Conservation (phyloP, 1,284 basidiomycete genomes). For the Volvariella volvacea region DNA sequence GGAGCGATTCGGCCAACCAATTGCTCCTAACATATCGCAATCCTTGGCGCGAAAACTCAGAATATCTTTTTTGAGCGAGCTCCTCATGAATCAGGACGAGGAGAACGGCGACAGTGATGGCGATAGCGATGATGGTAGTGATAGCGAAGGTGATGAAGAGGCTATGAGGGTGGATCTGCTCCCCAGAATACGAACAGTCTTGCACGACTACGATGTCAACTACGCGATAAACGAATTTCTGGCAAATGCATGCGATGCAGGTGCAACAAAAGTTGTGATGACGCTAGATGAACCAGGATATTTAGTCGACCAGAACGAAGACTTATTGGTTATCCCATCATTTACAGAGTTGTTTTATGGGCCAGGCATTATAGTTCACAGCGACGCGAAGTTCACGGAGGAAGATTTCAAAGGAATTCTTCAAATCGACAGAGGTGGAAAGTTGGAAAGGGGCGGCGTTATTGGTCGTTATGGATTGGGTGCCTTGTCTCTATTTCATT, state of each 20-base stretch:
- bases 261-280: slow-evolving; percentile 31
- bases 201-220: slow-evolving; percentile 31
- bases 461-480: slow-evolving; percentile 48
- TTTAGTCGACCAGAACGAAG: not conserved
- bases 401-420: slow-evolving; percentile 39
- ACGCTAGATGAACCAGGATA: slow-evolving; percentile 23
- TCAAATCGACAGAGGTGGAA: slow-evolving; percentile 36
- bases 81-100: not conserved
- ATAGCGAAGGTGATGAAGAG: slow-evolving; percentile 14
- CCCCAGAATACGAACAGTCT: slow-evolving; percentile 4
- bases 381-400: slow-evolving; percentile 31
- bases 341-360: slow-evolving; percentile 25
- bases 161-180: slow-evolving; percentile 23
- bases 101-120: slow-evolving; percentile 9
- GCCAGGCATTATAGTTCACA: slow-evolving; percentile 36
- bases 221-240: slow-evolving; percentile 40
- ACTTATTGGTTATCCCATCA: not conserved
- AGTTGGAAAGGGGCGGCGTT: slow-evolving; percentile 24
- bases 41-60: not conserved
- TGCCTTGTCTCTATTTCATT: slow-evolving; percentile 41
- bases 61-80: slow-evolving; percentile 1
- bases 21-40: not conserved
- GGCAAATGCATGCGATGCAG: slow-evolving; percentile 44
- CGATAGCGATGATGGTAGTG: slow-evolving; percentile 11
- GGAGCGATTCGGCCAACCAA: not conserved